These are phyloP conservation scores for Tricholoma sp. DNA, from an alignment of 768 basidiomycete species.

Conservation along the genomic window DNA sequence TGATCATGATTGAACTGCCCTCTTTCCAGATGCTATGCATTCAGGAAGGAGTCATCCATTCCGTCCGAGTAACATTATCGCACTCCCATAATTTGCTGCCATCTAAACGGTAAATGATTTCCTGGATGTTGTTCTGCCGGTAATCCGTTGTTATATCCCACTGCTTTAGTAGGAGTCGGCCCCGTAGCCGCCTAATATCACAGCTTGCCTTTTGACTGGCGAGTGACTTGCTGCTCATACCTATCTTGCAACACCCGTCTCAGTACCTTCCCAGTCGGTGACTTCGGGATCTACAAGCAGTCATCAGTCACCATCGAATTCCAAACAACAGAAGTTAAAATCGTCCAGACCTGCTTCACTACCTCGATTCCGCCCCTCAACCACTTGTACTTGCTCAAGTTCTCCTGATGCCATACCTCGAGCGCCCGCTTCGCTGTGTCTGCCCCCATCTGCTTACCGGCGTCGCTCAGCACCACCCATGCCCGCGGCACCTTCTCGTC, in stretches of 20 bases:
- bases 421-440: constrained; percentile 39
- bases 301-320: not conserved
- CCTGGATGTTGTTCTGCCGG: no score
- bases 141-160: no score
- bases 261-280: constrained; percentile 68
- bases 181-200: constrained; percentile 9
- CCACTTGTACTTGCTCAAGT: constrained; percentile 74
- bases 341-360: constrained; percentile 46
- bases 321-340: constrained; percentile 16
- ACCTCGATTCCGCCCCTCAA: constrained; percentile 69
- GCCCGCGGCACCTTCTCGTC: constrained; percentile 77
- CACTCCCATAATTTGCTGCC: no score
- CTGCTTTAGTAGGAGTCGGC: no score
- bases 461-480: constrained; percentile 64
- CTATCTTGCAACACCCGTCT: constrained; percentile 58
- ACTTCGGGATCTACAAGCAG: constrained; percentile 58
- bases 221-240: constrained; percentile 37
- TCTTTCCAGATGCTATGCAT: no score
- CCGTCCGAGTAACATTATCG: no score
- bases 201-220: constrained; percentile 27
- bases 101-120: no score
- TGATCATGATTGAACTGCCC: no score
- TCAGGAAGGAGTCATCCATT: no score
- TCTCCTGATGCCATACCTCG: constrained; percentile 55
- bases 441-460: constrained; percentile 46